These are phyloP conservation scores for Aegle marmelos DNA, from an alignment of 345 rosid species.

Conservation along the genomic window DNA sequence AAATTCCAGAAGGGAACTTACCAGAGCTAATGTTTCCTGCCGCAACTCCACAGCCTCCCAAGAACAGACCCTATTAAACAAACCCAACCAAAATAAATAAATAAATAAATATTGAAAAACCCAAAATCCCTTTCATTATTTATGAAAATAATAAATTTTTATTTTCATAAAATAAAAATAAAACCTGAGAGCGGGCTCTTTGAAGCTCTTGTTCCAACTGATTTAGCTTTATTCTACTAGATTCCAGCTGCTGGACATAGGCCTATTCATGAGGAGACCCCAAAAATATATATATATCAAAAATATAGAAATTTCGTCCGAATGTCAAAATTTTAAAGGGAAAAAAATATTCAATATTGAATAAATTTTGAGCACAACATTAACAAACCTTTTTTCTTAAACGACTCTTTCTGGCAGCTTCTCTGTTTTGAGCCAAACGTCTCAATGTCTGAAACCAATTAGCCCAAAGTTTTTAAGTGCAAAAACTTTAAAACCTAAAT, in stretches of 20 bases:
- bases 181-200: conserved; percentile 90
- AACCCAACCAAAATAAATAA: background rate
- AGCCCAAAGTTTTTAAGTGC: background rate
- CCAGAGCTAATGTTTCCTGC: conserved; percentile 84
- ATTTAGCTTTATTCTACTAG: conserved; percentile 81
- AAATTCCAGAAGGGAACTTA: conserved; percentile 16
- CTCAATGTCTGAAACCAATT: conserved; percentile 67
- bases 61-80: conserved; percentile 64
- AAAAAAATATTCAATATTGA: background rate
- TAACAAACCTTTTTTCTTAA: conserved; percentile 82
- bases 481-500: background rate
- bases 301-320: background rate
- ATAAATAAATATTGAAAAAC: background rate
- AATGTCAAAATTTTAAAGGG: background rate
- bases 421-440: conserved; percentile 99
- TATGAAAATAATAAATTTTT: background rate
- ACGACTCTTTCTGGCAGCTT: conserved; percentile 98
- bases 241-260: conserved; percentile 94
- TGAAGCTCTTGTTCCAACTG: conserved; percentile 98
- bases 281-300: background rate
- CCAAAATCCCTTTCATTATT: background rate
- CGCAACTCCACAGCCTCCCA: conserved; percentile 73
- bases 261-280: conserved; percentile 47
- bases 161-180: background rate
- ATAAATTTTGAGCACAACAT: background rate